Evolutionary conservation across 495 filamentous ascomycete species (phyloP).

Genomic region (Neurospora pannonica): DNA sequence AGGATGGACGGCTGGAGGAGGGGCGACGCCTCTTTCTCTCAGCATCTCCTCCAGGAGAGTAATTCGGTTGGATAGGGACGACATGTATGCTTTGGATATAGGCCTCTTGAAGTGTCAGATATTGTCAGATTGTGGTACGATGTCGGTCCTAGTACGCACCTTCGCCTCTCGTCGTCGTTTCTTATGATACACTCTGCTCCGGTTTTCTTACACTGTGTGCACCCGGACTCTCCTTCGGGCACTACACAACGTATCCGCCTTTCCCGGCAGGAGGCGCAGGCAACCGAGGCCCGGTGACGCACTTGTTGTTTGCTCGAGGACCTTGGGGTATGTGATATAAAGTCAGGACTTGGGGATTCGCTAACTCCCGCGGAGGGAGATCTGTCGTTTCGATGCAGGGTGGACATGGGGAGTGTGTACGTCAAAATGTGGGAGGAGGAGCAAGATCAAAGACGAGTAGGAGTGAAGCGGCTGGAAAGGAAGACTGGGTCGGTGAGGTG

Average conservation of each 20-base stretch:
- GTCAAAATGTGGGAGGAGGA: not conserved
- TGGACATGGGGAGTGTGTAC: not conserved
- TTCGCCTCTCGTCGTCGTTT: slow-evolving; percentile 46
- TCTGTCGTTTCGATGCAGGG: slow-evolving; percentile 10
- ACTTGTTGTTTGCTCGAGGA: slow-evolving; percentile 19
- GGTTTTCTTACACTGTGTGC: slow-evolving; percentile 42
- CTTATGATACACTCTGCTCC: slow-evolving; percentile 44
- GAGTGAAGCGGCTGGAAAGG: not conserved
- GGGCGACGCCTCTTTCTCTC: slow-evolving; percentile 34
- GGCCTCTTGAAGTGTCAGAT: slow-evolving; percentile 25
- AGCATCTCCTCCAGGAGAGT: slow-evolving; percentile 40
- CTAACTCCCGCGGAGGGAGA: slow-evolving; percentile 17
- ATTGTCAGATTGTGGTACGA: not conserved
- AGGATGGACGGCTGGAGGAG: slow-evolving; percentile 42
- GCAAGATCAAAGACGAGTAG: not conserved
- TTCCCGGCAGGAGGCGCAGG: slow-evolving; percentile 38
- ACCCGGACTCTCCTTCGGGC: slow-evolving; percentile 38
- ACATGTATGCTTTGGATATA: slow-evolving; percentile 49
- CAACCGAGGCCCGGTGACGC: slow-evolving; percentile 31
- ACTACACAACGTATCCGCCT: slow-evolving; percentile 49
- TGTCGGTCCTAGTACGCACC: slow-evolving; percentile 20
- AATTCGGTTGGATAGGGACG: slow-evolving; percentile 43
- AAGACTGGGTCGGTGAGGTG: slow-evolving; percentile 1
- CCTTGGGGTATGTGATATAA: slow-evolving; percentile 12
- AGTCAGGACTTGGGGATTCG: slow-evolving; percentile 19